phyloP scores from a whole-genome alignment of 495 filamentous ascomycete species.

The Thozetella sp. region DNA sequence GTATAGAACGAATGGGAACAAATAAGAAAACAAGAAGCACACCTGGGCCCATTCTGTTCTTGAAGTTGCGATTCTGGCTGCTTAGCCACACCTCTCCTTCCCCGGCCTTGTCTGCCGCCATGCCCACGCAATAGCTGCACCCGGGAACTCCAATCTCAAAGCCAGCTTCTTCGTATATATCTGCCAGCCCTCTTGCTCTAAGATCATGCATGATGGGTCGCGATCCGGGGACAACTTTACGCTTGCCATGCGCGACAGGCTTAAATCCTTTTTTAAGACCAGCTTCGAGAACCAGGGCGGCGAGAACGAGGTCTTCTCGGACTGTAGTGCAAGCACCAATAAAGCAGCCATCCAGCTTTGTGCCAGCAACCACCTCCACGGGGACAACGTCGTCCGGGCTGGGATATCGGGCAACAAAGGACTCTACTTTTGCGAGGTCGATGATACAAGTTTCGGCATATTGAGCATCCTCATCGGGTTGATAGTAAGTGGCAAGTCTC shows the following conservation, averaged over 20 bases:
- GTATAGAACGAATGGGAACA: no score
- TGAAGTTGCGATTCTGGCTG: slow-evolving; percentile 46
- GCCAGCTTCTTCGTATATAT: slow-evolving; percentile 38
- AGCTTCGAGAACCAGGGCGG: slow-evolving; percentile 33
- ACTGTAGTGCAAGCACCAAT: slow-evolving; percentile 50
- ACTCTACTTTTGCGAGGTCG: slow-evolving; percentile 35
- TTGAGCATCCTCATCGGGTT: slow-evolving; percentile 35
- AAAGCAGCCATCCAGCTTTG: slow-evolving; percentile 41
- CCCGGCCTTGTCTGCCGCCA: slow-evolving; percentile 37
- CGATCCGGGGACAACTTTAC: slow-evolving; percentile 40
- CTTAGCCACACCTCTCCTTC: slow-evolving; percentile 45
- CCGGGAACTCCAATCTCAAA: slow-evolving; percentile 41
- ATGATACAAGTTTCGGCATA: slow-evolving; percentile 36
- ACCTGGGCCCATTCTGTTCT: slow-evolving; percentile 49
- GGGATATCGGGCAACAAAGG: slow-evolving; percentile 38
- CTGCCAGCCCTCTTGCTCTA: slow-evolving; percentile 24
- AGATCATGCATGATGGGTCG: slow-evolving; percentile 33
- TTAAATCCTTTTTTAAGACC: slow-evolving; percentile 28
- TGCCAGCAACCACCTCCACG: slow-evolving; percentile 24
- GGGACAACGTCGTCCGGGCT: slow-evolving; percentile 46
- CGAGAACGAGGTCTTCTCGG: slow-evolving; percentile 45
- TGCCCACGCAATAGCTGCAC: slow-evolving; percentile 48
- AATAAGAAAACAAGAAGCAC: no score
- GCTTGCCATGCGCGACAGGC: slow-evolving; percentile 26
- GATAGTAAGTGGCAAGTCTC: slow-evolving; percentile 25